Percentiles rank a stretch among this genome's conserved stretches.
phyloP scores from a whole-genome alignment of 495 filamentous ascomycete genomes.

The Penicillium antarcticum region DNA sequence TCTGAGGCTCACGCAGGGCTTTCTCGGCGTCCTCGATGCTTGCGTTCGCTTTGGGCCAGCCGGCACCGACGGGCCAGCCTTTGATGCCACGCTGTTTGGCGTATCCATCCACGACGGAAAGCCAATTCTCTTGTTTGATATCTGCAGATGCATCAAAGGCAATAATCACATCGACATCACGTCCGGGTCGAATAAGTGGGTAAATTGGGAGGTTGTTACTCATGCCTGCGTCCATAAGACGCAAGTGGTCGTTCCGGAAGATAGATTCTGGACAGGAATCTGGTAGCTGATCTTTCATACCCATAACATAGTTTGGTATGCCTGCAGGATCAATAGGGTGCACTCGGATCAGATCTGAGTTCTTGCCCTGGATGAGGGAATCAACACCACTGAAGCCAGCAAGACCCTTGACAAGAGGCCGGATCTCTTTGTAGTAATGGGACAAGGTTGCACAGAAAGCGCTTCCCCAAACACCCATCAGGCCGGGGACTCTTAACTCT shows the following conservation, averaged over 20 bases:
- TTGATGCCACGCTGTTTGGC: slow-evolving; percentile 82
- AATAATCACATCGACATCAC: slow-evolving; percentile 87
- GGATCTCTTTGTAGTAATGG: slow-evolving; percentile 93
- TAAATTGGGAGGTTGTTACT: slow-evolving; percentile 96
- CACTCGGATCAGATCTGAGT: slow-evolving; percentile 78
- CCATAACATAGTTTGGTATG: slow-evolving; percentile 82
- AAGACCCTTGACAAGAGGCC: slow-evolving; percentile 70
- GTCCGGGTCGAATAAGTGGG: slow-evolving; percentile 80
- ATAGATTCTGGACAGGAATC: slow-evolving; percentile 71
- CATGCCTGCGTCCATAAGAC: slow-evolving; percentile 98
- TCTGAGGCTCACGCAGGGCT: slow-evolving; percentile 66
- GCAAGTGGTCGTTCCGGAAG: slow-evolving; percentile 63
- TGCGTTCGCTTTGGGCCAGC: slow-evolving; percentile 71
- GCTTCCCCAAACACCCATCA: slow-evolving; percentile 91
- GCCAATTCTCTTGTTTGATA: slow-evolving; percentile 86
- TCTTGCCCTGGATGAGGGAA: slow-evolving; percentile 76
- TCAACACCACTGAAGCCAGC: slow-evolving; percentile 77
- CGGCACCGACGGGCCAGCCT: slow-evolving; percentile 88
- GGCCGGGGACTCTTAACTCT: slow-evolving; percentile 72
- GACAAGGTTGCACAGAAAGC: slow-evolving; percentile 93
- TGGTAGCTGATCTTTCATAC: slow-evolving; percentile 72
- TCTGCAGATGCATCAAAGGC: slow-evolving; percentile 85
- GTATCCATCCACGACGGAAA: slow-evolving; percentile 88
- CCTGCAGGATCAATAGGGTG: slow-evolving; percentile 88
- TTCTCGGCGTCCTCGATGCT: slow-evolving; percentile 52